Conservation (phyloP, 2,329 filamentous ascomycete species). For the Penicillium hesseltinei region DNA sequence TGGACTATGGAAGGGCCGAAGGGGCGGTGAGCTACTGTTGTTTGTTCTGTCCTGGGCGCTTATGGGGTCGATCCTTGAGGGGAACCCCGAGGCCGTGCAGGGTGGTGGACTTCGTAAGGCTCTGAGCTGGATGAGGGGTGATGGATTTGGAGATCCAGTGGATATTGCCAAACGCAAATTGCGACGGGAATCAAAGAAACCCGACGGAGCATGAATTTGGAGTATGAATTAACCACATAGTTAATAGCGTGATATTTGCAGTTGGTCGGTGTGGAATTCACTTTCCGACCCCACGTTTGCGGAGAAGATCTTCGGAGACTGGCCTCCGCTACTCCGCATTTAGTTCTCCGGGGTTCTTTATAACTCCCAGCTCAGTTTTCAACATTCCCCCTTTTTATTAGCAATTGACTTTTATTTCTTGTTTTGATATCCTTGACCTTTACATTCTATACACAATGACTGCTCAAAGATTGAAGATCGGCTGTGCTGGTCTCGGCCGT, state of each 20-base stretch:
- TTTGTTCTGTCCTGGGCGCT: slow-evolving; percentile 77
- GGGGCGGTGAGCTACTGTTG: slow-evolving; percentile 78
- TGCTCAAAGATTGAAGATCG: slow-evolving; percentile 43
- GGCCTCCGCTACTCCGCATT: slow-evolving; percentile 15
- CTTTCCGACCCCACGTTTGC: slow-evolving; percentile 20
- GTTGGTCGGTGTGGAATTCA: slow-evolving; percentile 16
- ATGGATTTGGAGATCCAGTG: slow-evolving; percentile 70
- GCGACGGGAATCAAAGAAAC: slow-evolving; percentile 32
- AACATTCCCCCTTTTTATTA: neutral
- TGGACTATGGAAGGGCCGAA: slow-evolving; percentile 79
- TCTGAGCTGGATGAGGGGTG: slow-evolving; percentile 70
- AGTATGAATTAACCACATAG: neutral
- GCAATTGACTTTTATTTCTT: neutral
- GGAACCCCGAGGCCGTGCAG: slow-evolving; percentile 64
- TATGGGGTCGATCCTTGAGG: slow-evolving; percentile 75
- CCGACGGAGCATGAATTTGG: slow-evolving; percentile 1
- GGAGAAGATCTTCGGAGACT: slow-evolving; percentile 16
- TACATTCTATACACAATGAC: slow-evolving; percentile 24
- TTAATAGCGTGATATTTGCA: neutral
- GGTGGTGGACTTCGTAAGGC: slow-evolving; percentile 68
- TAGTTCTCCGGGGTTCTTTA: neutral
- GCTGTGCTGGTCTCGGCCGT: slow-evolving; percentile 51
- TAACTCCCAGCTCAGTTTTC: neutral
- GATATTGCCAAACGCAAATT: slow-evolving; percentile 43
- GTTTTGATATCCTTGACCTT: neutral